A percentile compares a stretch with the other conserved stretches of the same genome.
phyloP scores from a whole-genome alignment of 148 eudicot species.

The Polygonum maritimum region DNA sequence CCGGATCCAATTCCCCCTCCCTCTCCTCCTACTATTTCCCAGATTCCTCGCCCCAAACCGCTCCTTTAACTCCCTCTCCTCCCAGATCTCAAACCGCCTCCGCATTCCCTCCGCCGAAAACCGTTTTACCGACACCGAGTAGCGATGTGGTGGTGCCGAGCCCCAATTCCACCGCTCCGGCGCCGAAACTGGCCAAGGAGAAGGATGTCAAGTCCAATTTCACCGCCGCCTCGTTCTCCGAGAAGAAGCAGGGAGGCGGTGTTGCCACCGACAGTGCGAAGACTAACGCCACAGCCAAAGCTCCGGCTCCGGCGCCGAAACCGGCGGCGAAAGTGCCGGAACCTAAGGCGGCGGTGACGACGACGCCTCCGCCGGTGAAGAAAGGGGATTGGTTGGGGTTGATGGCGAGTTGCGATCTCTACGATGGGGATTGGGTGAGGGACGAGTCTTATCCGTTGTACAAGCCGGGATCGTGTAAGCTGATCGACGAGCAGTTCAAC shows the following conservation, averaged over 20 bases:
- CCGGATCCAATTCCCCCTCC: conserved; percentile 49
- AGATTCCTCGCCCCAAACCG: conserved; percentile 17
- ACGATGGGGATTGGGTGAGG: conserved; percentile 19
- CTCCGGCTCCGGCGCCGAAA: background rate
- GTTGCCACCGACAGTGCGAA: background rate
- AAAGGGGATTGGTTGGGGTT: conserved; percentile 26
- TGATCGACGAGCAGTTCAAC: conserved; percentile 17
- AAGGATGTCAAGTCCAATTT: conserved; percentile 23
- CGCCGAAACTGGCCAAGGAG: conserved; percentile 10
- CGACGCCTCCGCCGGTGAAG: conserved; percentile 5
- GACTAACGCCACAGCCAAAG: conserved; percentile 10
- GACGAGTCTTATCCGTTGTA: conserved; percentile 19
- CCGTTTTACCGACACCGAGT: background rate
- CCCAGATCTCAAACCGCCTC: background rate
- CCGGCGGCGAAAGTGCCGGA: background rate
- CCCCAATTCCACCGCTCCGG: conserved; percentile 10
- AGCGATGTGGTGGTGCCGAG: background rate
- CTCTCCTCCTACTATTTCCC: conserved; percentile 38
- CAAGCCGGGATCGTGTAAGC: conserved; percentile 12
- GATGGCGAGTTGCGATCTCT: conserved; percentile 55
- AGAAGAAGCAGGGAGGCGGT: conserved; percentile 14
- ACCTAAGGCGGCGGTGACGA: background rate
- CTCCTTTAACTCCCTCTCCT: background rate
- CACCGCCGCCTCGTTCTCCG: conserved; percentile 28
- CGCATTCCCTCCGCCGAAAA: background rate